Conservation (phyloP, 495 filamentous ascomycete species). For the Penicillium goetzii region DNA sequence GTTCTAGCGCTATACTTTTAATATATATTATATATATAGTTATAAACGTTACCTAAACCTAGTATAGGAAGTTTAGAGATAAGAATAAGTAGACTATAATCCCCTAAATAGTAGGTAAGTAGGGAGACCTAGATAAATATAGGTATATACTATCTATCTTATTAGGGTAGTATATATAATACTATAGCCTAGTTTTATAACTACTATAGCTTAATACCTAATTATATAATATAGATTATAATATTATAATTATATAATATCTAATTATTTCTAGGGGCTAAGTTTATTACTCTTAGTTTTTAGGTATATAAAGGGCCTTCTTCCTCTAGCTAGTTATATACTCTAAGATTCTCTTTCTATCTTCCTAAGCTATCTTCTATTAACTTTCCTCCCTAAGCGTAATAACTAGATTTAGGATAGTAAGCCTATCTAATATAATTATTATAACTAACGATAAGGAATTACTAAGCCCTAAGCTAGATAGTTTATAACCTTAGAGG, state of each 20-base stretch:
- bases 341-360: conserved; percentile 18
- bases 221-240: background rate
- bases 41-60: conserved; percentile 19
- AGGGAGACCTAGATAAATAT: background rate
- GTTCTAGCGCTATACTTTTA: conserved; percentile 21
- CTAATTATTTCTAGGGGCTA: background rate
- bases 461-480: background rate
- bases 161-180: conserved; percentile 3
- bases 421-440: background rate
- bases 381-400: background rate
- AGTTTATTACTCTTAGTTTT: background rate
- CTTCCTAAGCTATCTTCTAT: background rate
- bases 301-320: conserved; percentile 16
- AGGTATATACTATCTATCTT: conserved; percentile 8
- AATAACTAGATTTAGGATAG: background rate
- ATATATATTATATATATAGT: conserved; percentile 23
- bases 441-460: background rate
- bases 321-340: conserved; percentile 12
- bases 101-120: background rate
- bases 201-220: conserved; percentile 4
- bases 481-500: background rate
- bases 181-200: conserved; percentile 8
- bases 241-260: background rate
- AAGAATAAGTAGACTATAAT: conserved; percentile 12
- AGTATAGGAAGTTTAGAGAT: conserved; percentile 12